Evolutionary conservation across 106 monocot species (phyloP), one percentile per base, ranked within the genome.

Genomic region (Dendrobium officinale): DNA sequence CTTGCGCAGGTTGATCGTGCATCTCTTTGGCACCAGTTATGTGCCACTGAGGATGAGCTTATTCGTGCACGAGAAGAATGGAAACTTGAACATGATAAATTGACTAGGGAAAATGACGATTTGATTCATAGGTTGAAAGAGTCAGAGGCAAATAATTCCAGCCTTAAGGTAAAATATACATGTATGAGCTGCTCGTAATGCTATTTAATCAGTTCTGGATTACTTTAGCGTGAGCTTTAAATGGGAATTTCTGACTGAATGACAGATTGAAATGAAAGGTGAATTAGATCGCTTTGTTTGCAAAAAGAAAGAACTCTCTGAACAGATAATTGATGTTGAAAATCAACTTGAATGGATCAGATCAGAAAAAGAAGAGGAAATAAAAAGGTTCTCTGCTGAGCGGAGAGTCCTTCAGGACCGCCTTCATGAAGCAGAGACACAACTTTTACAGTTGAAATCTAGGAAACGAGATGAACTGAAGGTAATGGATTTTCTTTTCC

Each of bases 351-450:
- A 98, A 74, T 98, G 97, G 97, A 80, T 89, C 33, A 85, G 88
- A 66, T 88, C 94, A 44, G 97, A 98, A 89, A 98, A 92, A 61
- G 94, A 94, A 42, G 97, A 98, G 81, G 88, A 92, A 85, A 84
- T 91, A 41, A 56, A 75, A 81, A 98, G 89, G 85, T 81, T 98
- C 42, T 85, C 88, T 86, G 81, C 86, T 78, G 94, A 98, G 4
- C 86, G 85, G 74, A 90, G 82, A 80, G 79, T 79, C 80, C 94
- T 98, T 82, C 97, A 98, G 76, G 97, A 91, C 54, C 92, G 87
- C 42, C 88, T 98, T 82, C 92, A 89, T 89, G 94, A 98, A 51
- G 90, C 89, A 79, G 97, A 94, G 83, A 79, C 89, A 54, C 97
- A 98, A 80, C 83, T 98, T 81, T 80, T 81, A 42, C 94, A 94